Evolutionary conservation across 768 basidiomycete species (phyloP).

Genomic region (Termitomyces sp.): DNA sequence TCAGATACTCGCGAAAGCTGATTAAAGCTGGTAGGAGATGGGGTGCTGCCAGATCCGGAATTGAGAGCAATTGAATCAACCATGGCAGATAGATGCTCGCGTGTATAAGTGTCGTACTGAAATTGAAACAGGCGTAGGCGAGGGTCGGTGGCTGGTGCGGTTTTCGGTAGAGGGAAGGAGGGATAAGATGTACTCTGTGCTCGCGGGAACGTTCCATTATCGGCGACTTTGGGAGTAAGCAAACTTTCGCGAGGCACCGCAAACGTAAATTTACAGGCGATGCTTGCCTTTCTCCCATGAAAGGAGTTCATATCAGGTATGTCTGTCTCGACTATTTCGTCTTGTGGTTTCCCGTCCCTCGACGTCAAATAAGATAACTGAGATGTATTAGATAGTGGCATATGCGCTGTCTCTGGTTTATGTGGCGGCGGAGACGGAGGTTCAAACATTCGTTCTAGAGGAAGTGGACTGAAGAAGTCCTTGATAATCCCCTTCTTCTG

Average conservation of each 20-base stretch:
- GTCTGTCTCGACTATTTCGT: conserved; percentile 46
- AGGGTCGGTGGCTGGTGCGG: conserved; percentile 53
- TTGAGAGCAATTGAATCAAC: conserved; percentile 92
- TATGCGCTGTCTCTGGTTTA: conserved; percentile 10
- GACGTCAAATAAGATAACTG: conserved; percentile 1
- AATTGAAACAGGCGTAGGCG: conserved; percentile 86
- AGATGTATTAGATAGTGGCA: conserved; percentile 12
- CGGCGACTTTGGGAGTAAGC: conserved; percentile 21
- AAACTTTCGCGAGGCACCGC: conserved; percentile 41
- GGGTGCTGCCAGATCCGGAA: conserved; percentile 42
- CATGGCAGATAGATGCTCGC: conserved; percentile 89
- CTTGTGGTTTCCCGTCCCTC: conserved; percentile 13
- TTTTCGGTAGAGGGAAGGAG: conserved; percentile 20
- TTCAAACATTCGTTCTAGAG: conserved; percentile 89
- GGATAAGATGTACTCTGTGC: conserved; percentile 59
- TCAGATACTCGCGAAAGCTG: conserved; percentile 46
- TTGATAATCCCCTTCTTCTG: conserved; percentile 58
- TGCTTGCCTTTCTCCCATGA: conserved; percentile 37
- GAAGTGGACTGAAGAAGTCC: conserved; percentile 84
- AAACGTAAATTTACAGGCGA: conserved; percentile 72
- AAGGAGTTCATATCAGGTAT: conserved; percentile 42
- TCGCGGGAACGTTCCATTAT: conserved; percentile 33
- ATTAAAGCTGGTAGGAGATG: conserved; percentile 40
- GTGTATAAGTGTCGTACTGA: conserved; percentile 94
- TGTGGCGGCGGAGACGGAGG: conserved; percentile 88